Evolutionary conservation across 768 basidiomycete genomes (phyloP), one percentile per base, ranked within the genome.

Genomic region (Megacollybia marginata): DNA sequence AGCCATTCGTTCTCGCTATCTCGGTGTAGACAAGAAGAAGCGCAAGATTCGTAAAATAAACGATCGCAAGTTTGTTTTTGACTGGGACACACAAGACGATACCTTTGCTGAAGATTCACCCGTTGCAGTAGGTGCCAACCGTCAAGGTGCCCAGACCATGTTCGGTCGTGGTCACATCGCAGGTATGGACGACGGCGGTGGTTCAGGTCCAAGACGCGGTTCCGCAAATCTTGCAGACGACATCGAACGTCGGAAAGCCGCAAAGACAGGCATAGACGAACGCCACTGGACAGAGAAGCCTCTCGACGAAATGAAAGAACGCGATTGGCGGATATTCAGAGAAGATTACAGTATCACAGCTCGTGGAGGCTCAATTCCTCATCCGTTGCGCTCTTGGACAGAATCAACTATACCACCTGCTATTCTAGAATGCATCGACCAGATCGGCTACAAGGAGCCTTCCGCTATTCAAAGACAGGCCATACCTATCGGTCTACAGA

Each of bases 281-380:
- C 76, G 94, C 51, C 96, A 99, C 70, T 99, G 96, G 96, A 87
- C 91, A 0, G 94, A 98, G 13, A 99, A 99, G 65, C 79, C 85
- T 1, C 70, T 98, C 38, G 64, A 75, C 3, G 93, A 97, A 68
- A 97, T 99, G 85, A 92, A 88, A 62, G 96, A 98, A 60, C 76
- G 96, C 44, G 96, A 99, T 64, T 99, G 96, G 96, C 82, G 96
- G 59, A 99, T 99, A 63, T 98, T 99, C 72, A 74, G 94, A 53
- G 96, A 98, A 67, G 96, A 99, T 67, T 99, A 95, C 70, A 94
- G 86, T 60, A 99, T 99, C 52, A 83, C 91, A 51, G 86, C 94
- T 1, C 70, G 94, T 67, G 95, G 92, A 67, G 96, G 96, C 44
- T 76, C 81, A 52, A 97, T 98, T 49, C 95, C 96, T 11, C 85